Percentiles rank a stretch among this genome's conserved stretches.
Conservation (phyloP, 208 protist species). For the Leishmania tropica region DNA sequence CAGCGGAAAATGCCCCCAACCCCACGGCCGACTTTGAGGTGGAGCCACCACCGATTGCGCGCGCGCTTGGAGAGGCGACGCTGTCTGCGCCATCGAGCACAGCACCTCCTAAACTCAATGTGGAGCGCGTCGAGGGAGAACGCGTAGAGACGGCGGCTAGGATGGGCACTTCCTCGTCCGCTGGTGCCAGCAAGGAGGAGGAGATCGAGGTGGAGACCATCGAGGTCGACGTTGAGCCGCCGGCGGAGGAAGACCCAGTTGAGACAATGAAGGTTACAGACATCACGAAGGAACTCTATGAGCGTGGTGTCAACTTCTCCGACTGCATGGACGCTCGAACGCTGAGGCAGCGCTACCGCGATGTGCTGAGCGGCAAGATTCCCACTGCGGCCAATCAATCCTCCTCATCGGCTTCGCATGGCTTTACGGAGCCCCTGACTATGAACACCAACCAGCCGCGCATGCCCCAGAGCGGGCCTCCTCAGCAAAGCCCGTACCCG, state of each 20-base stretch:
- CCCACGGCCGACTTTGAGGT: constrained; percentile 57
- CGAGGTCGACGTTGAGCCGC: constrained; percentile 79
- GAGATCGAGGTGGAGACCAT: constrained; percentile 88
- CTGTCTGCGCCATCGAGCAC: constrained; percentile 1
- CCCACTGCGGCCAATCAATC: constrained; percentile 5
- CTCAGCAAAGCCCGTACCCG: constrained; percentile 31
- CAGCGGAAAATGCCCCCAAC: constrained; percentile 20
- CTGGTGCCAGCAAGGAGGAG: constrained; percentile 31
- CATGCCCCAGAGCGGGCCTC: constrained; percentile 38
- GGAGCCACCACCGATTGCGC: constrained; percentile 67
- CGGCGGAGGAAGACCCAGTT: constrained; percentile 37
- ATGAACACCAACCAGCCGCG: constrained; percentile 41
- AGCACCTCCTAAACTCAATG: constrained; percentile 4
- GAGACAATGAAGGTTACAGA: constrained; percentile 87
- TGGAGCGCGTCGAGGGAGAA: constrained; percentile 82
- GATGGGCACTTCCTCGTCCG: neutral
- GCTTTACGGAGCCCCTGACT: constrained; percentile 38
- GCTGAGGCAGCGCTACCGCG: constrained; percentile 85
- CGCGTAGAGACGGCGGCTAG: constrained; percentile 31
- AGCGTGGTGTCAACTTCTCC: constrained; percentile 87
- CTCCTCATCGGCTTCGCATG: neutral
- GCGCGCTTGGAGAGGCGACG: constrained; percentile 42
- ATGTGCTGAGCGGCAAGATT: constrained; percentile 74
- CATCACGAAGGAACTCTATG: constrained; percentile 90
- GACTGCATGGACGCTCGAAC: constrained; percentile 87